Evolutionary conservation across 2,329 filamentous ascomycete genomes (phyloP), one percentile per base, ranked within the genome.

Genomic region (Pyrenochaeta sp.): DNA sequence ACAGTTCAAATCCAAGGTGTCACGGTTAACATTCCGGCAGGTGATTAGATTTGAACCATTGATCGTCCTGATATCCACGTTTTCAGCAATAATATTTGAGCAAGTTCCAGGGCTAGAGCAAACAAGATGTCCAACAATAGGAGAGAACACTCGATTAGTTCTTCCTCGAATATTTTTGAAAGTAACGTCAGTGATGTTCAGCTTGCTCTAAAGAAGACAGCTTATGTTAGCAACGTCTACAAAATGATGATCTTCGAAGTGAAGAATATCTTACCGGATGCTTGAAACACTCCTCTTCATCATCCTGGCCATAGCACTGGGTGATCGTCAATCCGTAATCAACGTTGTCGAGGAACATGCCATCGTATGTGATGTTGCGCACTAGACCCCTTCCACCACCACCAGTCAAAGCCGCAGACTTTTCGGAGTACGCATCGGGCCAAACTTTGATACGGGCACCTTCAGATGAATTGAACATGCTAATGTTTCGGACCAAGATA

Each of bases 281-380:
- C 38, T 50, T 43, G 35, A 50, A 50, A 15, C 47, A 50, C 30
- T 50, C 47, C 13, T 46, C 42, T 19, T 50, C 47, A 17, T 50
- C 47, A 21, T 72, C 77, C 68, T 84, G 80, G 14, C 81, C 81
- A 48, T 84, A 83, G 71, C 82, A 85, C 62, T 85, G 82, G 18
- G 81, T 81, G 26, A 85, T 71, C 45, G 83, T 79, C 51, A 85
- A 79, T 3, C 80, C 80, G 55, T 81, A 83, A 58, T 86, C 83
- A 47, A 85, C 82, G 46, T 86, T 84, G 39, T 76, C 66, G 50
- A 84, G 76, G 38, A 71, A 61, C 69, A 87, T 83, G 3, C 73
- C 76, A 39, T 86, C 79, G 62, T 85, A 87, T 1, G 84, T 87
- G 48, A 87, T 77, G 58, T 88, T 88, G 46, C 75, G 76, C 40